Evolutionary conservation across 768 basidiomycete genomes (phyloP), one percentile per base, ranked within the genome.

Genomic region (Termitomyces sp.): DNA sequence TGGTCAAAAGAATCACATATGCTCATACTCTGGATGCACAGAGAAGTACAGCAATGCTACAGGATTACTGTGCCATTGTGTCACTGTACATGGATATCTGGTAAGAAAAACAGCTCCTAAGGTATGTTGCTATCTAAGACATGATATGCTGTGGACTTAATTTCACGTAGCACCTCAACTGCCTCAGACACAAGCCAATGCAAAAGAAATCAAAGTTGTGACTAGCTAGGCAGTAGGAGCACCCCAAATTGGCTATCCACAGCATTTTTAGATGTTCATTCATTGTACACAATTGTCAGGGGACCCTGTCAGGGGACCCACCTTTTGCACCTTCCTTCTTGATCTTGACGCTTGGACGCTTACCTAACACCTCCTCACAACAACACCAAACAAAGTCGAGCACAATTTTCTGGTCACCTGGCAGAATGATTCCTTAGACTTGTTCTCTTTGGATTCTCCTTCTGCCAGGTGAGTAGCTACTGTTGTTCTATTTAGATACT

Each of bases 1-100:
- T n/a, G 62, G 65, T 44, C 53, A 57, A 11, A 60, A 52, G 21
- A 55, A 56, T 40, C 61, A 59, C 37, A 37, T 40, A 12, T 67
- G 66, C 41, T 52, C 57, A 16, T 41, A 58, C 6, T 49, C 32
- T 14, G 52, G 52, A 17, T 67, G 66, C 39, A 48, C 61, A 7
- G 45, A 53, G 45, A 42, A 34, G 25, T 67, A 63, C 52, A 67
- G 64, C 37, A 65, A 67, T 37, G 65, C 66, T 49, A 59, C 65
- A 11, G 59, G 65, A 28, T 52, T 63, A 47, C 57, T 63, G 34
- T 57, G 64, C 39, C 66, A 67, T 48, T 54, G 61, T 12, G 63
- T 64, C 23, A 27, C 47, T 25, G 55, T 32, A 16, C 66, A 67
- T 35, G 58, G 52, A 4, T 66, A 67, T 32, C 32, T 59, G 35